A percentile compares a stretch with the other conserved stretches of the same genome.
Conservation (phyloP, 1,284 basidiomycete species). For the Irpex sp. region DNA sequence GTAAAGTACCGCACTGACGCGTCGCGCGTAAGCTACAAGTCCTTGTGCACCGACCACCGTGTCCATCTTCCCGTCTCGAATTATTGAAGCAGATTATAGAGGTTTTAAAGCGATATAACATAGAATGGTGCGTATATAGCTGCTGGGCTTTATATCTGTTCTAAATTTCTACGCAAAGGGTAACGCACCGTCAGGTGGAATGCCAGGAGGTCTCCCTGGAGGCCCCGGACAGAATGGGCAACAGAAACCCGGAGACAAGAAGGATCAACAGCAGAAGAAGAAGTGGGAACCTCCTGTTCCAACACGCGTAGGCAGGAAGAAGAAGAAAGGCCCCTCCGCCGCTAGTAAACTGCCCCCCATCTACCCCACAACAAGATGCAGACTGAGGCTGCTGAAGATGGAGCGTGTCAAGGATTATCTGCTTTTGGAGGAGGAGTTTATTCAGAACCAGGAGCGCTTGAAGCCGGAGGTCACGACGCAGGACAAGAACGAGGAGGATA, state of each 20-base stretch:
- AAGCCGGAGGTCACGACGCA: constrained; percentile 87
- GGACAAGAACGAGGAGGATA: constrained; percentile 96
- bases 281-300: constrained; percentile 99
- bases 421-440: constrained; percentile 97
- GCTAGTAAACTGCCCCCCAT: constrained; percentile 94
- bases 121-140: constrained; percentile 3
- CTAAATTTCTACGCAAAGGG: constrained; percentile 57
- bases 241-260: constrained; percentile 70
- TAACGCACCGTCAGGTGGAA: constrained; percentile 78
- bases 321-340: constrained; percentile 92
- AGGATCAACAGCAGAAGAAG: constrained; percentile 78
- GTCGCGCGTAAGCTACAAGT: constrained; percentile 49
- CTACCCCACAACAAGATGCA: constrained; percentile 95
- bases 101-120: not conserved
- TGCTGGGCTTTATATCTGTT: not conserved
- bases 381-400: constrained; percentile 95
- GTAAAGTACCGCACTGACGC: constrained; percentile 59
- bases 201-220: constrained; percentile 50
- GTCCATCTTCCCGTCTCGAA: constrained; percentile 12
- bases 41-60: constrained; percentile 39
- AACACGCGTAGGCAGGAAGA: constrained; percentile 96
- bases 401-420: constrained; percentile 99
- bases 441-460: constrained; percentile 93
- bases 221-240: constrained; percentile 40
- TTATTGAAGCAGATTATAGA: not conserved